Evolutionary conservation across 2,329 filamentous ascomycete species (phyloP), one percentile per base, ranked within the genome.

Genomic region (Beauveria sp.): DNA sequence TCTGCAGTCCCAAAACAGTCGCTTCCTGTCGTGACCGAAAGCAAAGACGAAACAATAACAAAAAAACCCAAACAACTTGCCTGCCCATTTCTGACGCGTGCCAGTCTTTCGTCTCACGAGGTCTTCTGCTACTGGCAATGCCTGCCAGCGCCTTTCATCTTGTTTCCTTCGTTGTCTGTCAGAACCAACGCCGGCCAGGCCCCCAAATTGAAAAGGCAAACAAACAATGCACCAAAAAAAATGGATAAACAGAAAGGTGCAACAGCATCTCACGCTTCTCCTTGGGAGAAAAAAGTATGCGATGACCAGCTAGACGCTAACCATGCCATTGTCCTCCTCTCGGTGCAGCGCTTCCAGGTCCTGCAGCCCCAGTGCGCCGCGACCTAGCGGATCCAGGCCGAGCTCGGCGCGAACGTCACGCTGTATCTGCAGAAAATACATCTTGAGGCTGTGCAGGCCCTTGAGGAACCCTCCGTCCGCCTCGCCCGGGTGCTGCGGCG

Each of bases 391-490:
- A 42, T 74, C 75, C 43, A 85, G 67, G 4, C 79, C 82, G 63
- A 86, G 71, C 65, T 84, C 80, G 10, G 73, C 71, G 56, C 83
- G 75, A 38, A 93, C 83, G 65, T 98, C 93, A 67, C 84, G 85
- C 77, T 95, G 88, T 59, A 99, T 97, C 61, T 87, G 85, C 68
- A 93, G 81, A 69, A 99, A 96, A 73, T 97, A 98, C 71, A 86
- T 84, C 62, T 86, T 83, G 66, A 99, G 77, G 3, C 87, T 91
- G 57, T 88, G 81, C 63, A 99, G 75, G 0, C 95, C 95, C 61
- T 93, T 88, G 46, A 99, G 78, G 69, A 98, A 99, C 0, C 95
- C 95, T 31, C 87, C 84, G 67, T 99, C 95, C 7, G 96, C 87
- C 64, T 91, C 88, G 42, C 88, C 78, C 0, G 91, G 90, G 70